These are phyloP conservation scores for Calamus simplicifolius DNA, from an alignment of 176 grass and related monocot species.

Conservation along the genomic window DNA sequence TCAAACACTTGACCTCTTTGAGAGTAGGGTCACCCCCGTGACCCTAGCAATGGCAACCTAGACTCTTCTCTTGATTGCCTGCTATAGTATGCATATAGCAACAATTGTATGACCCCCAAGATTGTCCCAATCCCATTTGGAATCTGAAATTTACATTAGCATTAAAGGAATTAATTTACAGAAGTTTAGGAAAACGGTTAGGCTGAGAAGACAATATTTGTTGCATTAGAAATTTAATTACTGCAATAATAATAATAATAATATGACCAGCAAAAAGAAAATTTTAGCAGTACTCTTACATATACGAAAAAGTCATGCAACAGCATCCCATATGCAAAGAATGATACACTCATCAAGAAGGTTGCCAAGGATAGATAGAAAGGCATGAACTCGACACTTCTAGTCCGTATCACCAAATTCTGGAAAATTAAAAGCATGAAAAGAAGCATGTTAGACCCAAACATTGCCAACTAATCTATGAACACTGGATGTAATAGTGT, in stretches of 20 bases:
- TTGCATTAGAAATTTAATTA: too few relatives aligned
- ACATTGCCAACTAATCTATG: too few relatives aligned
- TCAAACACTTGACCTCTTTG: not conserved
- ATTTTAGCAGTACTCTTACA: constrained; percentile 34
- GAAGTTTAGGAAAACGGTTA: too few relatives aligned
- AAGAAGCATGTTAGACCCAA: not conserved
- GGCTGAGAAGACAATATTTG: too few relatives aligned
- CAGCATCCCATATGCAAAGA: constrained; percentile 67
- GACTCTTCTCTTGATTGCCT: constrained; percentile 32
- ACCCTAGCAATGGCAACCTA: constrained; percentile 39
- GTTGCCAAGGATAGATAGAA: constrained; percentile 87
- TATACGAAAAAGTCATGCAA: constrained; percentile 93
- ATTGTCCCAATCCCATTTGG: constrained; percentile 86
- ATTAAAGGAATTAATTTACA: too few relatives aligned
- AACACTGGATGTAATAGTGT: too few relatives aligned
- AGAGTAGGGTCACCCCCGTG: not conserved
- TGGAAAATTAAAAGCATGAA: constrained; percentile 10
- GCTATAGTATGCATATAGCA: constrained; percentile 73
- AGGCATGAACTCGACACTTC: constrained; percentile 94
- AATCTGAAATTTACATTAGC: constrained; percentile 39
- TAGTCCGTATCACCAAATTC: constrained; percentile 87
- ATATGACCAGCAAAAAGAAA: too few relatives aligned
- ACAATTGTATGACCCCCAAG: constrained; percentile 57
- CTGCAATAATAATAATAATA: too few relatives aligned
- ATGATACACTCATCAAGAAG: constrained; percentile 86